Base-by-base conservation (phyloP, 169 alveolate genomes). In the Cytauxzoon felis region DNA sequence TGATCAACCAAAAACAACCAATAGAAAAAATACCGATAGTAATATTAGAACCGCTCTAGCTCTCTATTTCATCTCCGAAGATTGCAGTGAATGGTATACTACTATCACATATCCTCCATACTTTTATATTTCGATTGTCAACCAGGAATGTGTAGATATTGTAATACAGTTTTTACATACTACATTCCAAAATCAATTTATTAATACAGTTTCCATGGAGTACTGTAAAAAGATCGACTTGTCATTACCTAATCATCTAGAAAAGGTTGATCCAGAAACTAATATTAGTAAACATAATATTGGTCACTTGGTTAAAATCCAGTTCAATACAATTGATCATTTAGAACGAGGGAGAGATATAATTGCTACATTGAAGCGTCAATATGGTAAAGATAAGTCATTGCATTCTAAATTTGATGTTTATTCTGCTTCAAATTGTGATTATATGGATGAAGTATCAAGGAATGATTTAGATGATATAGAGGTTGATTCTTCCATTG, bases 51-150 rank as follows among this genome's bases (percentile, higher is more conserved):
- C 84, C 2, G 86, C 86, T 0, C 38, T 76, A 27, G 32, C 82
- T 40, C 49, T 72, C 26, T 76, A 67, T 38, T 80, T 78, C 52
- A 78, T 69, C 19, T 58, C 87, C 8, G 87, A 80, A 26, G 88
- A 80, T 48, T 73, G 85, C 8, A 19, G 78, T 7, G 66, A 82
- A 66, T 58, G 87, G 88, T 52, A 38, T 19, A 66, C 90, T 26
- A 40, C 79, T 18, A 32, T 83, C 63, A 63, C 75, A 29, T 49
- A 85, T 63, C 40, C 80, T 40, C 76, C 87, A 33, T 65, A 69
- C 71, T 72, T 67, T 60, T 67, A 43, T 56, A 32, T 76, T 21
- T 11, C 78, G 30, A 50, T 76, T 43, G 18, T 33, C 5, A 50
- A 47, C 13, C 63, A 43, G 8, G 30, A 33, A 38, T 47, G 23